phyloP scores from a whole-genome alignment of 306 rosid genomes.

The Pyrus communis region DNA sequence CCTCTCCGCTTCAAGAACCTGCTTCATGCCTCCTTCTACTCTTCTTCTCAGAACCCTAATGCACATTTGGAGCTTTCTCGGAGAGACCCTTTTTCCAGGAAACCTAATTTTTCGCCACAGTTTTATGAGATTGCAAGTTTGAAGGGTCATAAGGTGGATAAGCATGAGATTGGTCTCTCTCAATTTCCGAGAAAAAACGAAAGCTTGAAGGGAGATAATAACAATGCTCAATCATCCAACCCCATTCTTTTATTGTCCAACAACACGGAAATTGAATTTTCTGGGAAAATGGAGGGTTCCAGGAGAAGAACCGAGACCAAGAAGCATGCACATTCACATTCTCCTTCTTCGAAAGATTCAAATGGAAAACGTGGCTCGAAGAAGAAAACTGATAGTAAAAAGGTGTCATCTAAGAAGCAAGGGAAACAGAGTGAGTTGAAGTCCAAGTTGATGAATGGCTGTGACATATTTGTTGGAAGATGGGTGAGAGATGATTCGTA shows the following conservation, averaged over 20 bases:
- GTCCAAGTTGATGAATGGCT: not conserved
- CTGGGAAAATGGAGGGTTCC: conserved; percentile 1
- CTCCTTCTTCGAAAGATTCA: not conserved
- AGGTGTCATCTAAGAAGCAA: not conserved
- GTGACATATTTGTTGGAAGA: conserved; percentile 15
- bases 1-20: conserved; percentile 7
- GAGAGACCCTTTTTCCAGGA: not conserved
- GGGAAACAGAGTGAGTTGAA: not conserved
- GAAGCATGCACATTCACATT: not conserved
- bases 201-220: not conserved
- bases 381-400: not conserved
- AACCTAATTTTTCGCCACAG: not conserved
- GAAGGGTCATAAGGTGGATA: not conserved
- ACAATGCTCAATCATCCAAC: not conserved
- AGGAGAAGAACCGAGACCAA: not conserved
- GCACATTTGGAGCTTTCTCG: not conserved
- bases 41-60: not conserved
- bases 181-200: not conserved
- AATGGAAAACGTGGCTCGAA: not conserved
- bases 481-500: conserved; percentile 17
- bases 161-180: not conserved
- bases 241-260: not conserved
- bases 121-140: not conserved
- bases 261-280: not conserved
- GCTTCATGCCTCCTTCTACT: not conserved